These are phyloP conservation scores for Lachancea waltii DNA, from an alignment of 805 yeast species.

Conservation along the genomic window DNA sequence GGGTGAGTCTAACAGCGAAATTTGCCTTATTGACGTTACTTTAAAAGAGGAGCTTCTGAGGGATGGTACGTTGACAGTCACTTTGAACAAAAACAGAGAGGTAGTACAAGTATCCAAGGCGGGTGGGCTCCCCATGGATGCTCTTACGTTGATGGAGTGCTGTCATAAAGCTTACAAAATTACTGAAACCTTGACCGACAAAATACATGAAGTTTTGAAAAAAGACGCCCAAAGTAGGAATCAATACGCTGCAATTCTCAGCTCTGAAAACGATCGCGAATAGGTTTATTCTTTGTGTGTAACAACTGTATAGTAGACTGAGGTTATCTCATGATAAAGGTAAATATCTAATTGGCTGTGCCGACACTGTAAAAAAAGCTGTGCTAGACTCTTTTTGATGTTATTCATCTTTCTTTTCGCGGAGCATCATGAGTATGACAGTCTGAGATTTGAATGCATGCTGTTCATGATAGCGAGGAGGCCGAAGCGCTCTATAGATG, in stretches of 20 bases:
- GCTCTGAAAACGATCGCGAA: conserved; percentile 32
- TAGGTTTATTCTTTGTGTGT: too few relatives aligned
- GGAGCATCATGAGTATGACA: too few relatives aligned
- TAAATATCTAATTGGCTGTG: too few relatives aligned
- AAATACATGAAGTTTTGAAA: conserved; percentile 50
- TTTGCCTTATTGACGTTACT: conserved; percentile 68
- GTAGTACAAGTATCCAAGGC: conserved; percentile 84
- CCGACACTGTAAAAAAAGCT: too few relatives aligned
- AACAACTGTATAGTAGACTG: not conserved
- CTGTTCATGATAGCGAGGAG: too few relatives aligned
- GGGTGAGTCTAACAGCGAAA: conserved; percentile 54
- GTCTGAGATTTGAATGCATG: too few relatives aligned
- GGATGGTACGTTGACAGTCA: conserved; percentile 75
- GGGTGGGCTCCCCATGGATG: conserved; percentile 84
- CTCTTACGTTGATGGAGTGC: conserved; percentile 59
- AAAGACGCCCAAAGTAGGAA: conserved; percentile 48
- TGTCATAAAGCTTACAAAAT: conserved; percentile 56
- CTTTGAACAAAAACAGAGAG: conserved; percentile 85
- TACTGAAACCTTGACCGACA: conserved; percentile 58
- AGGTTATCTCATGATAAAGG: not conserved
- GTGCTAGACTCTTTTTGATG: too few relatives aligned
- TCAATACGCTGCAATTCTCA: conserved; percentile 25
- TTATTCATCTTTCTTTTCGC: too few relatives aligned
- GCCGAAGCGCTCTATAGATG: too few relatives aligned
- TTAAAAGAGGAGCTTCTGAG: conserved; percentile 69